A percentile compares a stretch with the other conserved stretches of the same genome.
These are phyloP conservation scores for Colletotrichum falcatum DNA, from an alignment of 2,329 filamentous ascomycete genomes.

Conservation along the genomic window DNA sequence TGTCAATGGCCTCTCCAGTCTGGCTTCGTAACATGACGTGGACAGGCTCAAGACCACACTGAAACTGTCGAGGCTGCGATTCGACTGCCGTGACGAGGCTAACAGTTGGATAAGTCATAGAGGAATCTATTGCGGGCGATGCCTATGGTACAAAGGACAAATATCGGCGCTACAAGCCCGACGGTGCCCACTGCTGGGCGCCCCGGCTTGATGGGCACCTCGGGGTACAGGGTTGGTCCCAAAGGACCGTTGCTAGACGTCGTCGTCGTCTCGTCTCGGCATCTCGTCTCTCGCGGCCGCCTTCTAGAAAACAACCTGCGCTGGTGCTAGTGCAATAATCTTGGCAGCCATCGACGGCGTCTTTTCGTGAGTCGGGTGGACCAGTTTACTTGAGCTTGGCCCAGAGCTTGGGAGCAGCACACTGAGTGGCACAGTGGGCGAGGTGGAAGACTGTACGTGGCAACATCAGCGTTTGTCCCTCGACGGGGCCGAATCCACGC, in stretches of 20 bases:
- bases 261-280: constrained; percentile 25
- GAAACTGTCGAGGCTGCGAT: background rate
- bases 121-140: constrained; percentile 43
- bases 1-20: background rate
- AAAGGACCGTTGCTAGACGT: constrained; percentile 19
- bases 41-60: background rate
- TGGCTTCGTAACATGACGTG: background rate
- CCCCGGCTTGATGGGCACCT: constrained; percentile 16
- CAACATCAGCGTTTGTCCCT: background rate
- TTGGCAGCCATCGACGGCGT: constrained; percentile 9
- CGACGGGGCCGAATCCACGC: background rate
- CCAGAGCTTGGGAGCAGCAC: constrained; percentile 97
- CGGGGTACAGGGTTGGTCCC: constrained; percentile 34
- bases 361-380: background rate
- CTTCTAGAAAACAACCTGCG: constrained; percentile 19
- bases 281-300: constrained; percentile 17
- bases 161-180: constrained; percentile 27
- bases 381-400: constrained; percentile 84
- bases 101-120: constrained; percentile 28
- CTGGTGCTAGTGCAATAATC: constrained; percentile 19
- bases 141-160: constrained; percentile 43
- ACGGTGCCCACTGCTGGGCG: constrained; percentile 8
- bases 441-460: constrained; percentile 91
- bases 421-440: constrained; percentile 91
- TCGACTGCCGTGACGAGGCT: background rate